Percentiles rank a stretch among this genome's conserved stretches.
Evolutionary conservation across 805 yeast genomes (phyloP).

Genomic region (Starmerella potacharoeniae): DNA sequence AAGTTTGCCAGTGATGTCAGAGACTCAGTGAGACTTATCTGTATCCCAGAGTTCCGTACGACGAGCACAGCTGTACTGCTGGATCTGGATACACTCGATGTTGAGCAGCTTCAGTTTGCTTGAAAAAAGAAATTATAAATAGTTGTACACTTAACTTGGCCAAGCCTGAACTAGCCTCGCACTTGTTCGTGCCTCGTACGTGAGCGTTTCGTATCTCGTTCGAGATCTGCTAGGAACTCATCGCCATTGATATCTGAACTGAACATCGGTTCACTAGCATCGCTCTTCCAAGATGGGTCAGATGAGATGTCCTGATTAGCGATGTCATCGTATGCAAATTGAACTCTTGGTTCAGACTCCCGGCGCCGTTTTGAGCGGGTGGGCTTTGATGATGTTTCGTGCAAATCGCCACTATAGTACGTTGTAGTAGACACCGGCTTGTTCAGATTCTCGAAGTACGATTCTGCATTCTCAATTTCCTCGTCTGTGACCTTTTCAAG

Average conservation of each 20-base stretch:
- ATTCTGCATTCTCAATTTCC: slow-evolving; percentile 11
- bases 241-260: not conserved
- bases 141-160: not conserved
- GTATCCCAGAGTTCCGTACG: slow-evolving; percentile 58
- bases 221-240: not conserved
- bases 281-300: not conserved
- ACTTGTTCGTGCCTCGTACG: not conserved
- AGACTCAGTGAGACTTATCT: slow-evolving; percentile 39
- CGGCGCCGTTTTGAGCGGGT: not conserved
- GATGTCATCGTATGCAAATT: not conserved
- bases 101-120: slow-evolving; percentile 35
- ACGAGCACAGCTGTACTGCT: slow-evolving; percentile 57
- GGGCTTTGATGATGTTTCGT: not conserved
- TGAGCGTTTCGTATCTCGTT: not conserved
- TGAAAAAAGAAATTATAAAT: not conserved
- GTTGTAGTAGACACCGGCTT: not conserved
- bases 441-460: not conserved
- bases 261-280: not conserved
- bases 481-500: slow-evolving; percentile 8
- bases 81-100: slow-evolving; percentile 46
- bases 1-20: slow-evolving; percentile 33
- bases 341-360: not conserved
- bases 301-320: not conserved
- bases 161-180: not conserved
- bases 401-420: no score